Evolutionary conservation across 257 asterid genomes (phyloP), one percentile per base, ranked within the genome.

Genomic region (Ilex asprella): DNA sequence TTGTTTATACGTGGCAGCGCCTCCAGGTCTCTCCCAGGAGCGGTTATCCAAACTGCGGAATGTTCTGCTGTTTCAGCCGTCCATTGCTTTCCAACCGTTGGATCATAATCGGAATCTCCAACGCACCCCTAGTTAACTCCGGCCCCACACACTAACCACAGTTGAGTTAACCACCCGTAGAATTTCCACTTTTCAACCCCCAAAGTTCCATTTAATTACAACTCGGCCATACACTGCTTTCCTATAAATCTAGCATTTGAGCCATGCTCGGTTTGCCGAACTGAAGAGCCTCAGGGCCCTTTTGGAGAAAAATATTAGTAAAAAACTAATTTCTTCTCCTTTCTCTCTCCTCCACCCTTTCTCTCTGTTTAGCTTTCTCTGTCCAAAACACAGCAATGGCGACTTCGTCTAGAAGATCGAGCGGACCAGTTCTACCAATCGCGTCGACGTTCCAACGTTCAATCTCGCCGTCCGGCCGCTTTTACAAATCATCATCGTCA

Each of bases 261-360:
- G 79, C 85, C 74, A 80, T 72, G 82, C 78, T 71, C 66, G 12
- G 97, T 89, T 89, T 89, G 95, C 94, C 86, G 63, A 86, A 84
- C 79, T 84, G 85, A 79, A 73, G 70, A 81, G 85, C 84, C 96
- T 75, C 63, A 53, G 81, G 86, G 81, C 81, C 78, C 87, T 77
- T 68, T 56, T 59, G 13, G 54, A 75, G 59, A 67, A 61, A 27
- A 72, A 27, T 31, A 52, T 30, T 21, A 44, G 64, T 59, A 57
- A 3, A 70, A 63, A 11, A 10, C 27, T 21, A 21, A 21, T 21
- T 21, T 21, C 27, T 21, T 21, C 27, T 21, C 27, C 27, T 21
- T 21, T 21, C 27, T 21, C 27, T 21, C 27, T 21, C 27, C 60
- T 49, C 68, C 53, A 27, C 43, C 32, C 21, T 15, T n/a, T 30